Percentiles rank a stretch among this genome's conserved stretches.
These are phyloP conservation scores for Symbiodinium natans DNA, from an alignment of 73 alveolate genomes.

Conservation along the genomic window DNA sequence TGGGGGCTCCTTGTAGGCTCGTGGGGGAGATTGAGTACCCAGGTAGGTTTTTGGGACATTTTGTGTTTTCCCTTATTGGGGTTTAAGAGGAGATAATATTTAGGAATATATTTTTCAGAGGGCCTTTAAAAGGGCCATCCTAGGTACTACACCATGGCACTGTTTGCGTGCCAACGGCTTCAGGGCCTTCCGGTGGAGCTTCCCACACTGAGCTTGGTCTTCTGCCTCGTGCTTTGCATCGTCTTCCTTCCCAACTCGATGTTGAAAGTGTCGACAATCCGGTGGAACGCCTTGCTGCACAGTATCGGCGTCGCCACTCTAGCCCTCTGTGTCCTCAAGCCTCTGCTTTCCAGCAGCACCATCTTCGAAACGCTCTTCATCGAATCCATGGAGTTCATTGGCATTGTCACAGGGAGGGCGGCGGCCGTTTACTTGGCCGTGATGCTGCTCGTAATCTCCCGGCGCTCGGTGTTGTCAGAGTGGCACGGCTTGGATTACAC, in stretches of 20 bases:
- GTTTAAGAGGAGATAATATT: too few species aligned
- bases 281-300: constrained; percentile 7
- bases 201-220: constrained; percentile 50
- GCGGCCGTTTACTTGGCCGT: constrained; percentile 40
- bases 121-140: too few species aligned
- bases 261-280: constrained; percentile 9
- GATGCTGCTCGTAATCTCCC: constrained; percentile 65
- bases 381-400: constrained; percentile 3
- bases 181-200: constrained; percentile 26
- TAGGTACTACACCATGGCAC: constrained; percentile 47
- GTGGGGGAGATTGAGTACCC: neutral
- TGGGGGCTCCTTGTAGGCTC: constrained; percentile 41
- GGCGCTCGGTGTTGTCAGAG: constrained; percentile 46
- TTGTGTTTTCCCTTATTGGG: too few species aligned
- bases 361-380: neutral
- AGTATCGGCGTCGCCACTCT: constrained; percentile 42
- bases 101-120: too few species aligned
- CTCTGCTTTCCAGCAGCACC: neutral
- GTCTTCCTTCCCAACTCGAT: neutral
- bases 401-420: constrained; percentile 73
- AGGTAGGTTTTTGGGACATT: too few species aligned
- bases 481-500: constrained; percentile 54
- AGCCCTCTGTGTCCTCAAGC: neutral
- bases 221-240: constrained; percentile 30
- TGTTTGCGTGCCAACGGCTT: constrained; percentile 45